Percentiles rank a stretch among this genome's conserved stretches.
phyloP scores from a whole-genome alignment of 352 stramenopile genomes.

The Phytophthora litchii region DNA sequence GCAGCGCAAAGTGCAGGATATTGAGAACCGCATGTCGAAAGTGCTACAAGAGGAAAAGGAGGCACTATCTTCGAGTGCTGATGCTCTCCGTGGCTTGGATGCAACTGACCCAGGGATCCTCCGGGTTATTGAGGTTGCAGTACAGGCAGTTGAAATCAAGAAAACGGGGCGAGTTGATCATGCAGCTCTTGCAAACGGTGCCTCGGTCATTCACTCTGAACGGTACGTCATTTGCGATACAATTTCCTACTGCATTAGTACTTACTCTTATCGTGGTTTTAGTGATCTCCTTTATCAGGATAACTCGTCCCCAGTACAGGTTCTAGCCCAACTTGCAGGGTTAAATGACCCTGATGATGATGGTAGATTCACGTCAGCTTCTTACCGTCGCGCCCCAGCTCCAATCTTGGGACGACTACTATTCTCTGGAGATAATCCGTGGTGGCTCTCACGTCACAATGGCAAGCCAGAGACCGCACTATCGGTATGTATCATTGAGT shows the following conservation, averaged over 20 bases:
- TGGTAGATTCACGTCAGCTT: constrained; percentile 61
- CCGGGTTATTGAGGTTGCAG: constrained; percentile 46
- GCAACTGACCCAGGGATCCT: constrained; percentile 55
- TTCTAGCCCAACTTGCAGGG: constrained; percentile 40
- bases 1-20: constrained; percentile 53
- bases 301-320: constrained; percentile 36
- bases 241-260: not conserved
- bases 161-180: constrained; percentile 66
- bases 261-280: constrained; percentile 6
- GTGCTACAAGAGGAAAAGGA: constrained; percentile 67
- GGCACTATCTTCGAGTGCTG: constrained; percentile 53
- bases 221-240: constrained; percentile 35
- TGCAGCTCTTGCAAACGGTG: constrained; percentile 71
- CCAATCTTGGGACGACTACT: constrained; percentile 45
- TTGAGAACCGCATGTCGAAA: constrained; percentile 66
- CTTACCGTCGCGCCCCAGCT: constrained; percentile 48
- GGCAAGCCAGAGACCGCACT: constrained; percentile 76
- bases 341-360: constrained; percentile 21
- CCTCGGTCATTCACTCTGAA: constrained; percentile 59
- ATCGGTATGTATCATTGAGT: constrained; percentile 49
- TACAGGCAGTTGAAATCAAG: constrained; percentile 66
- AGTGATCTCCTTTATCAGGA: constrained; percentile 65
- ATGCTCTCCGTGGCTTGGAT: constrained; percentile 56
- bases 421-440: constrained; percentile 58
- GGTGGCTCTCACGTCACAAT: constrained; percentile 83